Evolutionary conservation across 176 grass and related monocot species (phyloP), one percentile per base, ranked within the genome.

Genomic region (Microstegium vimineum): DNA sequence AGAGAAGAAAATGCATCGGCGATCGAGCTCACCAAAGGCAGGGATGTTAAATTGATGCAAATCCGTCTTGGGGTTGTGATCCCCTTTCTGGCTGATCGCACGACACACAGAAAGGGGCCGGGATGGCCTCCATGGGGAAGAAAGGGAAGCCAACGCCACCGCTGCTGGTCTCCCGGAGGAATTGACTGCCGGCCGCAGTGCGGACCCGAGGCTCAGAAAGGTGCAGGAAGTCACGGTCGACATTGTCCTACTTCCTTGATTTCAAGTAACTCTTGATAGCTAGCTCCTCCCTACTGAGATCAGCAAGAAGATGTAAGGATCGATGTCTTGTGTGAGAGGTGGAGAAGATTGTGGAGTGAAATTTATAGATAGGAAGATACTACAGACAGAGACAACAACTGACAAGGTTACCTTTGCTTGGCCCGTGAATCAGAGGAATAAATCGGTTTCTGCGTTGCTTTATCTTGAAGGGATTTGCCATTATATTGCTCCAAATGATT

Each of bases 341-440:
- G 25, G 16, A 40, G 54, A 26, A 69, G 32, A 26, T 32, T 33
- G 65, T 6, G 42, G 56, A 13, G 33, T 4, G 57, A 5, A 25
- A 32, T 56, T 86, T 86, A 86, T 86, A 77, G 62, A 43, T 34
- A 5, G 8, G 13, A 9, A 1, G 8, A 20, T 22, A 9, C 5
- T 56, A 17, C 7, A 67, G 64, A 12, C 16, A 22, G n/a, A 22
- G 4, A 37, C 7, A 38, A 32, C 5, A 41, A 11, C 17, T 49
- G 41, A 52, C 45, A 68, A 51, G 28, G 34, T 71, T 47, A 65
- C 56, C 84, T 74, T 86, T 86, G 84, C 76, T 74, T 74, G 33
- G 56, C 5, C 30, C 66, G 12, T 47, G 66, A 33, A 63, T 22
- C 25, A 36, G 22, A 62, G 69, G 83, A 80, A 86, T 86, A 86